phyloP scores from a whole-genome alignment of 495 filamentous ascomycete species.

The Aspergillus biplanus region DNA sequence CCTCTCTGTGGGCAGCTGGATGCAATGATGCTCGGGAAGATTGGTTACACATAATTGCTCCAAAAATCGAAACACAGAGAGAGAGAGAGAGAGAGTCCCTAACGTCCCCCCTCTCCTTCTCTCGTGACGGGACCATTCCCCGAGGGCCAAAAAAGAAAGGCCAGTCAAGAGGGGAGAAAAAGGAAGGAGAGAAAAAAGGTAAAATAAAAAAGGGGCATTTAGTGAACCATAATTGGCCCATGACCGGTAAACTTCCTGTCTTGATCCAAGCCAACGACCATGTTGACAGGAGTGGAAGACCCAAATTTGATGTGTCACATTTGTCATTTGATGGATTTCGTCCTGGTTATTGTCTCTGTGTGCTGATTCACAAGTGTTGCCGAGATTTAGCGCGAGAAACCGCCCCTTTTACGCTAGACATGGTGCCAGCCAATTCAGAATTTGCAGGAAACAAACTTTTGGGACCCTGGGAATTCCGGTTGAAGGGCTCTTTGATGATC shows the following conservation, averaged over 20 bases:
- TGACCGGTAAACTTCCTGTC: background rate
- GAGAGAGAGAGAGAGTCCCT: too few relatives aligned
- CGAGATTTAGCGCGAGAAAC: slow-evolving; percentile 14
- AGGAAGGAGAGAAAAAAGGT: background rate
- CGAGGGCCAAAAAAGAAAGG: slow-evolving; percentile 3
- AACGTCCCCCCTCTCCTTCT: background rate
- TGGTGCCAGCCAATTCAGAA: slow-evolving; percentile 11
- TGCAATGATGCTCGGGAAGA: background rate
- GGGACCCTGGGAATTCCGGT: background rate
- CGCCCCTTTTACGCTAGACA: slow-evolving; percentile 6
- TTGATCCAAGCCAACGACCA: background rate
- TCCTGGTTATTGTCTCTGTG: background rate
- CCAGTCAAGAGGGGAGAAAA: background rate
- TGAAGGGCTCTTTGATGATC: background rate
- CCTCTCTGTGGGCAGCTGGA: background rate
- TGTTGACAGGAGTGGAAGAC: slow-evolving; percentile 17
- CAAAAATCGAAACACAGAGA: too few relatives aligned
- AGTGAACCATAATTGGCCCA: background rate
- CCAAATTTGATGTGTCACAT: slow-evolving; percentile 25
- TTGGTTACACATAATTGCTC: slow-evolving; percentile 5
- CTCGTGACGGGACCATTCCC: background rate
- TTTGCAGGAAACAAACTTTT: slow-evolving; percentile 16
- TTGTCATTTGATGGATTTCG: slow-evolving; percentile 21
- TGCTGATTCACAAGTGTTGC: background rate
- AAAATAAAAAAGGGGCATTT: background rate